Evolutionary conservation across 2,329 filamentous ascomycete genomes (phyloP), one percentile per base, ranked within the genome.

Genomic region (Xylaria sp.): DNA sequence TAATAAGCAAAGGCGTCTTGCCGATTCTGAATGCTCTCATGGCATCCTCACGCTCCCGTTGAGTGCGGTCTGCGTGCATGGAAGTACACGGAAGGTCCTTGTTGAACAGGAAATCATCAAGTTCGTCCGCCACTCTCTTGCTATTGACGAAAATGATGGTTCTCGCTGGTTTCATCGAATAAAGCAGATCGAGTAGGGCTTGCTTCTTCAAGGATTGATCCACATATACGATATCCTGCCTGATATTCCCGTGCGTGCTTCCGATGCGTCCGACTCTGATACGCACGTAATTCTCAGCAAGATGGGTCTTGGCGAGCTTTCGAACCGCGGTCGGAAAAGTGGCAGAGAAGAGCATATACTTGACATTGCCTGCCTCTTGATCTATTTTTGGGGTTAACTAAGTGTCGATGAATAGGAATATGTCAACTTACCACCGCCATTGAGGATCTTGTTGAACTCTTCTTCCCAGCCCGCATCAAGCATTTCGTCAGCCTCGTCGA

Each of bases 401-500:
- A 28, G 37, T 37, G 15, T 18, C 25, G 13, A 28, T 13, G 8
- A n/a, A 46, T 55, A 12, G 6, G 13, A 13, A 18, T 9, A 37
- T 57, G n/a, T 10, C 12, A 58, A 83, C 89, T 82, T 87, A 94
- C 94, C 93, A 76, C 92, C 92, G 70, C 94, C 94, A 59, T 86
- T 85, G 80, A 98, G 90, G 68, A 98, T 92, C 76, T 89, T 89
- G 52, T 86, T 85, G 69, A 98, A 86, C 3, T 94, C 90, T 0
- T 89, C 86, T 48, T 91, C 87, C 93, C 96, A 98, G 75, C 94
- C 92, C 1, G 84, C 78, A 0, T 91, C 85, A 0, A 99, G 87
- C 86, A 99, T 91, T 83, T 99, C 95, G 77, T 99, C 96, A 0
- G 96, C 96, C 78, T 99, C 96, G 69, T 98, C 96, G 71, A 99